Evolutionary conservation across 2,329 filamentous ascomycete genomes (phyloP).

Genomic region (Arthrobotrys megalospora): DNA sequence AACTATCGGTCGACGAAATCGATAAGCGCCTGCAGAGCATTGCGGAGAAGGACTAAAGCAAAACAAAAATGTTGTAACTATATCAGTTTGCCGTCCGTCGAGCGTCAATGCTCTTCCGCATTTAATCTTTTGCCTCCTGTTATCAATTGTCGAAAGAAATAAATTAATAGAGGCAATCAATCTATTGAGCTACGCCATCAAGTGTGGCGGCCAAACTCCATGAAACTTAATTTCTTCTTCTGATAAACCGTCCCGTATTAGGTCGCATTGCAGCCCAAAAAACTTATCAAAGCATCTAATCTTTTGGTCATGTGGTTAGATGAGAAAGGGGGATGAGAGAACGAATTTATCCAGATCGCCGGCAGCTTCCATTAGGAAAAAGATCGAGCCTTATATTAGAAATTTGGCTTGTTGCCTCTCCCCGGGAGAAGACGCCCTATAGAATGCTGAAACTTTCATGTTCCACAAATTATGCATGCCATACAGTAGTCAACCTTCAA

Average conservation of each 20-base stretch:
- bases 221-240: conserved; percentile 26
- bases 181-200: conserved; percentile 27
- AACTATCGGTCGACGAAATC: conserved; percentile 96
- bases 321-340: conserved; percentile 42
- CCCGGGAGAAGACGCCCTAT: conserved; percentile 32
- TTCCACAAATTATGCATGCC: conserved; percentile 59
- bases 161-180: conserved; percentile 35
- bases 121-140: conserved; percentile 10
- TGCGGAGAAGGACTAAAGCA: conserved; percentile 93
- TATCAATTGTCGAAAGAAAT: conserved; percentile 34
- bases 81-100: conserved; percentile 14
- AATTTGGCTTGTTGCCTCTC: conserved; percentile 14
- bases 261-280: conserved; percentile 7
- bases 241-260: conserved; percentile 42
- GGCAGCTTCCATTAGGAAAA: conserved; percentile 34
- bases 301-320: conserved; percentile 58
- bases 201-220: conserved; percentile 33
- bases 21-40: conserved; percentile 98
- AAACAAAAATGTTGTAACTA: conserved; percentile 24
- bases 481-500: conserved; percentile 18
- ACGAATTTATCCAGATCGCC: conserved; percentile 54
- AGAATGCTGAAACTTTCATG: conserved; percentile 52
- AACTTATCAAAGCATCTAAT: conserved; percentile 43
- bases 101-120: conserved; percentile 8
- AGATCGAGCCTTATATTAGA: conserved; percentile 55